These are phyloP conservation scores for Cryptosporidium parvum DNA, from an alignment of 169 alveolate genomes.

Conservation along the genomic window DNA sequence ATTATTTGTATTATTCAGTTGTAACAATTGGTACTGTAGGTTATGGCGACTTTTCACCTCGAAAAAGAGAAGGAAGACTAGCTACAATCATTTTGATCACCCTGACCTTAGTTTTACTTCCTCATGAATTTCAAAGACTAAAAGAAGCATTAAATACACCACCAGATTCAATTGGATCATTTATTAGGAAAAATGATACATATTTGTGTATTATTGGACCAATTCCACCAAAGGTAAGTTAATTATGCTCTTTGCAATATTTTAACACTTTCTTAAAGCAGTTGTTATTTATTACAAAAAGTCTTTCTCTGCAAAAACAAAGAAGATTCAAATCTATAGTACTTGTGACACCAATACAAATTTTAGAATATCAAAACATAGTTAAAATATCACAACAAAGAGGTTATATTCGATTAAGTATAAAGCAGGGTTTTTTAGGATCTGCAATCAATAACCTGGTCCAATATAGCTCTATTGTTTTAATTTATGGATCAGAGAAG, in stretches of 20 bases:
- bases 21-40: slow-evolving; percentile 80
- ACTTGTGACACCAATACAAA: slow-evolving; percentile 9
- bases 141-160: slow-evolving; percentile 78
- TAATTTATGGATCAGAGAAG: slow-evolving; percentile 21
- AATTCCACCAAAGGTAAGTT: slow-evolving; percentile 75
- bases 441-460: not conserved
- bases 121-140: slow-evolving; percentile 78
- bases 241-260: not conserved
- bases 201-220: slow-evolving; percentile 77
- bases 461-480: slow-evolving; percentile 14
- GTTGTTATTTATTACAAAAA: slow-evolving; percentile 1
- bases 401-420: slow-evolving; percentile 29
- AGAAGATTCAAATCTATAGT: slow-evolving; percentile 35
- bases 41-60: slow-evolving; percentile 79
- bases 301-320: slow-evolving; percentile 32
- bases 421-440: slow-evolving; percentile 27
- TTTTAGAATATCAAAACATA: slow-evolving; percentile 25
- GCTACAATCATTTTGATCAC: slow-evolving; percentile 73
- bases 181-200: slow-evolving; percentile 72
- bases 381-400: slow-evolving; percentile 55
- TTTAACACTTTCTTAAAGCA: slow-evolving; percentile 1
- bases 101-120: slow-evolving; percentile 75
- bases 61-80: slow-evolving; percentile 76
- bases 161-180: slow-evolving; percentile 72
- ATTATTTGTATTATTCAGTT: slow-evolving; percentile 77